These are phyloP conservation scores for Lachancea sp. DNA, from an alignment of 805 yeast genomes.

Conservation along the genomic window DNA sequence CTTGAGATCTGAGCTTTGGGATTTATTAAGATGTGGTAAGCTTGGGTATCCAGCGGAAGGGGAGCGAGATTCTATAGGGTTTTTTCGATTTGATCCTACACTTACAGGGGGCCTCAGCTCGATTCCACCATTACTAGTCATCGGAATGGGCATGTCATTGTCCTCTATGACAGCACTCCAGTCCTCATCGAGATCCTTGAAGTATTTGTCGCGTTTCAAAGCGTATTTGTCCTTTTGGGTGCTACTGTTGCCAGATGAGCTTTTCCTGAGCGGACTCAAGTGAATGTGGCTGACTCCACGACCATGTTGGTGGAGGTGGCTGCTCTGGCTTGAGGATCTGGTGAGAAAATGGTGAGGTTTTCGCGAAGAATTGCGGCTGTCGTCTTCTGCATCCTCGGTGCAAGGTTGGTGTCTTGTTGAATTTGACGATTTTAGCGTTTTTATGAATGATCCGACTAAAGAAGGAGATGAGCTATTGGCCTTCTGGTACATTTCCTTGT, in stretches of 20 bases:
- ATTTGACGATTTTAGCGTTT: conserved; percentile 9
- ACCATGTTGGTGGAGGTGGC: background rate
- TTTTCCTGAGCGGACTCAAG: conserved; percentile 9
- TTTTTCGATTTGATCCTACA: conserved; percentile 5
- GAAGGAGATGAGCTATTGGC: conserved; percentile 11
- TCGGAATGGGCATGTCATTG: conserved; percentile 32
- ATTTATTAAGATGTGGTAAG: conserved; percentile 24
- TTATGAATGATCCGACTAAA: conserved; percentile 10
- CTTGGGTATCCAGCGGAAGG: conserved; percentile 23
- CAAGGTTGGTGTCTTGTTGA: conserved; percentile 1
- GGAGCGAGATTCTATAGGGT: conserved; percentile 7
- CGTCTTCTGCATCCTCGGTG: conserved; percentile 14
- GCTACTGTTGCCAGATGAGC: conserved; percentile 6
- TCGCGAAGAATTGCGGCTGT: conserved; percentile 26
- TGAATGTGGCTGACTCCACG: conserved; percentile 7
- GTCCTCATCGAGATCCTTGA: conserved; percentile 78
- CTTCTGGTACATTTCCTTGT: conserved; percentile 26
- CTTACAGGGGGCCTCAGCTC: conserved; percentile 13
- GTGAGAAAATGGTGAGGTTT: conserved; percentile 17
- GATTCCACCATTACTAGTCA: conserved; percentile 27
- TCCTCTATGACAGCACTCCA: conserved; percentile 78
- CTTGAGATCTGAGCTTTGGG: conserved; percentile 19
- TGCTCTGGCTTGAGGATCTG: conserved; percentile 4
- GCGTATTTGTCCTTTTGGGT: conserved; percentile 6
- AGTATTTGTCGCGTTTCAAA: conserved; percentile 33